Percentiles rank a stretch among this genome's conserved stretches.
Evolutionary conservation across 1,284 basidiomycete species (phyloP).

Genomic region (Chiua sp.): DNA sequence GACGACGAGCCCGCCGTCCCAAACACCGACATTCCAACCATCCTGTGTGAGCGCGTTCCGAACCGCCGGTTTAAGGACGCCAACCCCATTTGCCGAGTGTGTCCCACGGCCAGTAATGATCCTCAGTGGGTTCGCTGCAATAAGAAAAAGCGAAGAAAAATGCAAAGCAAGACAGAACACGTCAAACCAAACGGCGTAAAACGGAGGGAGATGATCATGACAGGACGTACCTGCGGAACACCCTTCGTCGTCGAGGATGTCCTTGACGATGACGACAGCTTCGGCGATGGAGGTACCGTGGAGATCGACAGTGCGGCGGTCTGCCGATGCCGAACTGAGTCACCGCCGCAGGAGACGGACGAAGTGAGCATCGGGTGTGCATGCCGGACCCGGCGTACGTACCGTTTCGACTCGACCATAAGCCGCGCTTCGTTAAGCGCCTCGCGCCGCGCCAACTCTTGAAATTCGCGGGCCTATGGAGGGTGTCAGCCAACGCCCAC

Average conservation of each 20-base stretch:
- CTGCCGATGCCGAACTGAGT: constrained; percentile 41
- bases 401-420: constrained; percentile 68
- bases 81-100: constrained; percentile 66
- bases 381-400: not conserved
- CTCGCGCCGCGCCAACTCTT: constrained; percentile 59
- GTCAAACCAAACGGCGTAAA: constrained; percentile 6
- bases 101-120: constrained; percentile 77
- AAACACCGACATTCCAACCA: constrained; percentile 67
- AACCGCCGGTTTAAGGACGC: constrained; percentile 73
- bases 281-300: constrained; percentile 72
- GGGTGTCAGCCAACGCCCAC: too few species aligned
- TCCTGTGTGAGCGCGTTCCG: constrained; percentile 59
- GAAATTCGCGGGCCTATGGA: constrained; percentile 62
- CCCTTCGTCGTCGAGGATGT: constrained; percentile 52
- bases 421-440: constrained; percentile 62
- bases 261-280: constrained; percentile 65
- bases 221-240: constrained; percentile 49
- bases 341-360: not conserved
- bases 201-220: not conserved
- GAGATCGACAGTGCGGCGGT: constrained; percentile 65
- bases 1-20: constrained; percentile 70
- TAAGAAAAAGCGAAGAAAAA: not conserved
- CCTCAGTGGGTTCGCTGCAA: constrained; percentile 64
- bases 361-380: not conserved
- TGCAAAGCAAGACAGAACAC: not conserved